Percentiles rank a stretch among this genome's conserved stretches.
Conservation (phyloP, 108 stramenopile species). For the Pinguiococcus pyrenoidosus region DNA sequence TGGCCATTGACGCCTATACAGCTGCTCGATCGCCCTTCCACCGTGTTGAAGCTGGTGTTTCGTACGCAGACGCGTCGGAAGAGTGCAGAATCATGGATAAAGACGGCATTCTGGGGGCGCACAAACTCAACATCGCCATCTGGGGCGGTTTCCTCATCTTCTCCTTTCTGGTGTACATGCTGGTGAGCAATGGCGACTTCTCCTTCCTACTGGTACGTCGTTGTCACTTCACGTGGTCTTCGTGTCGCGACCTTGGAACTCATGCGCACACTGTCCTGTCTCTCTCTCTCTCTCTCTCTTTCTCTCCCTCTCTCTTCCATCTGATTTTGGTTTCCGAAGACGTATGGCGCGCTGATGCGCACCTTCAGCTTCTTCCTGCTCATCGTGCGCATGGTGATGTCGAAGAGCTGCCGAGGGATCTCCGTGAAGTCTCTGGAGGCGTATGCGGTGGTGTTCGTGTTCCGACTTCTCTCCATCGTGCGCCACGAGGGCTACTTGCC, state of each 20-base stretch:
- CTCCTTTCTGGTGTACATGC: slow-evolving; percentile 74
- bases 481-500: slow-evolving; percentile 95
- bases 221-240: not conserved
- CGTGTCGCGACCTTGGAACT: not conserved
- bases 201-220: slow-evolving; percentile 71
- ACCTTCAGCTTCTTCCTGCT: slow-evolving; percentile 83
- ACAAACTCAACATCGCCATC: too few species aligned
- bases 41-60: too few species aligned
- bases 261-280: too few species aligned
- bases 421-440: slow-evolving; percentile 85
- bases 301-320: too few species aligned
- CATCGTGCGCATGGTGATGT: slow-evolving; percentile 62
- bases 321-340: slow-evolving; percentile 27
- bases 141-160: slow-evolving; percentile 82
- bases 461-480: slow-evolving; percentile 82
- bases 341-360: slow-evolving; percentile 85
- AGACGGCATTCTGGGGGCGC: too few species aligned
- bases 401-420: slow-evolving; percentile 66
- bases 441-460: slow-evolving; percentile 75
- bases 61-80: too few species aligned
- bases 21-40: too few species aligned
- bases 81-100: too few species aligned
- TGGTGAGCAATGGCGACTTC: slow-evolving; percentile 85
- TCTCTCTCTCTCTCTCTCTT: too few species aligned
- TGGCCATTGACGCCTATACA: too few species aligned